A percentile compares a stretch with the other conserved stretches of the same genome.
phyloP scores from a whole-genome alignment of 805 yeast species.

The Ogataea populi-albae region DNA sequence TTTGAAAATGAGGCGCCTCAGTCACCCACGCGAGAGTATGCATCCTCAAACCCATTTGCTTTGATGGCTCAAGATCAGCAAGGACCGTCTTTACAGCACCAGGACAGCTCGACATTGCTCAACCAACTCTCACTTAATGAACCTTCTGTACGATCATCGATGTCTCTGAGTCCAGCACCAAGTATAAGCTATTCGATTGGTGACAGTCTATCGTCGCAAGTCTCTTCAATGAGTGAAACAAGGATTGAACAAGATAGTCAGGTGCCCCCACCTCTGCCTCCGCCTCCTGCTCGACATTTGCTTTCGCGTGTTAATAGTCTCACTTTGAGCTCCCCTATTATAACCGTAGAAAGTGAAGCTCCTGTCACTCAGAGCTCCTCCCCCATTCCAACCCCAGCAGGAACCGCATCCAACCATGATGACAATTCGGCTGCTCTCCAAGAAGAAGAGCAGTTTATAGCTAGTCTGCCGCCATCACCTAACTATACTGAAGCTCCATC shows the following conservation, averaged over 20 bases:
- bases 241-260: too few relatives aligned
- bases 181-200: too few relatives aligned
- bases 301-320: too few relatives aligned
- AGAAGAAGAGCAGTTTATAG: constrained; percentile 22
- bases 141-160: too few relatives aligned
- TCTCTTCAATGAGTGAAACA: too few relatives aligned
- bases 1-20: neutral
- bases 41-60: constrained; percentile 4
- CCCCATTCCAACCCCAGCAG: neutral
- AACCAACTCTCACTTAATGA: too few relatives aligned
- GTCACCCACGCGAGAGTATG: neutral
- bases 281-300: too few relatives aligned
- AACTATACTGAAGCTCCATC: constrained; percentile 25
- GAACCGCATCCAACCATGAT: too few relatives aligned
- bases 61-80: neutral
- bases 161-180: too few relatives aligned
- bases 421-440: constrained; percentile 7
- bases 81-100: neutral
- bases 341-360: neutral
- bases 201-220: too few relatives aligned
- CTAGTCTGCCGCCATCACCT: constrained; percentile 31
- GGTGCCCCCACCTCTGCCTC: constrained; percentile 22
- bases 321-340: constrained; percentile 1
- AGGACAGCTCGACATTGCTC: too few relatives aligned
- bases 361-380: neutral